Evolutionary conservation across 1,139 yeast species (phyloP).

Genomic region (Taiozyma onychis): DNA sequence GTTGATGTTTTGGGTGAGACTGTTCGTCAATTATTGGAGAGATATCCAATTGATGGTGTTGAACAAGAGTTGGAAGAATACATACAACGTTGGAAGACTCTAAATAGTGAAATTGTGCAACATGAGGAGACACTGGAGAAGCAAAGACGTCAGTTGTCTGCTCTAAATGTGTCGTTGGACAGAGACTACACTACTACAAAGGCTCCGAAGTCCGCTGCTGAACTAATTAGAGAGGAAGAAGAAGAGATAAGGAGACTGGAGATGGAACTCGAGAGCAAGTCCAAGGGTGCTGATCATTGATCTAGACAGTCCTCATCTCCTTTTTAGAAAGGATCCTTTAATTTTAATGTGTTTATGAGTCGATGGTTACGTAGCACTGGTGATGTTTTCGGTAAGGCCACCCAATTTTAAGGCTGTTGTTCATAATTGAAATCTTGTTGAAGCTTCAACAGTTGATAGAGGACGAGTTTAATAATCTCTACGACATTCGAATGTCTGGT

Average conservation of each 20-base stretch:
- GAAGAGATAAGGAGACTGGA: constrained; percentile 26
- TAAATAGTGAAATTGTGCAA: constrained; percentile 23
- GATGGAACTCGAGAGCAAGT: neutral
- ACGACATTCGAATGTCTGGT: constrained; percentile 35
- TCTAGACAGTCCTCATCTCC: no score
- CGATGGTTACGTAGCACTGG: neutral
- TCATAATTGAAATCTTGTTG: neutral
- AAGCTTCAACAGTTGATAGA: neutral
- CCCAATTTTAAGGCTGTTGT: neutral
- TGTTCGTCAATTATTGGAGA: constrained; percentile 23
- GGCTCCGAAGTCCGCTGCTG: constrained; percentile 13
- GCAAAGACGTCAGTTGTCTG: constrained; percentile 24
- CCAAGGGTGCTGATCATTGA: neutral
- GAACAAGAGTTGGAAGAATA: constrained; percentile 21
- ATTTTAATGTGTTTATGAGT: neutral
- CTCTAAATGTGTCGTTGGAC: constrained; percentile 16
- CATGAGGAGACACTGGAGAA: constrained; percentile 29
- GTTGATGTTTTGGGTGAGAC: constrained; percentile 29
- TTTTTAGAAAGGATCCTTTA: no score
- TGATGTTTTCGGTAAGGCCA: neutral
- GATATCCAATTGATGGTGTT: constrained; percentile 28
- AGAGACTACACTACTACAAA: constrained; percentile 11
- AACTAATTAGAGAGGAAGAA: constrained; percentile 26
- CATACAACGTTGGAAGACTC: constrained; percentile 18
- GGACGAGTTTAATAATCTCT: no score